Evolutionary conservation across 2,329 filamentous ascomycete species (phyloP), one percentile per base, ranked within the genome.

Genomic region (Diplodia scrobiculata): DNA sequence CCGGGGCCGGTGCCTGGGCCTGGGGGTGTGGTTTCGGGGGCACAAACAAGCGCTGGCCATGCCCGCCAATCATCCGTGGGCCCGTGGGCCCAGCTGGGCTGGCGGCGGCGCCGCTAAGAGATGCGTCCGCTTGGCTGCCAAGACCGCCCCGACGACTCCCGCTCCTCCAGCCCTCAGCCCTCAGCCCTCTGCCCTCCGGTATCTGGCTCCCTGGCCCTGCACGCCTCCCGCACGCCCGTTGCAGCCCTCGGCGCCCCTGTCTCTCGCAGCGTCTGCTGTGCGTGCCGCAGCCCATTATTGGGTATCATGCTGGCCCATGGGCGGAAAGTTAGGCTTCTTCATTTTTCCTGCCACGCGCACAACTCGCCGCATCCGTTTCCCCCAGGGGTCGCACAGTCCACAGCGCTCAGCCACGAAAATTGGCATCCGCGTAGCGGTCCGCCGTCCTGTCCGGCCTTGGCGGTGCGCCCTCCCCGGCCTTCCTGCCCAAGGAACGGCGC

Each of bases 391-490:
- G 60, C 50, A 63, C 60, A 63, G 45, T 64, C 50, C 55, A 25
- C 55, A 36, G 41, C 58, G 19, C 65, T 54, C 65, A 66, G 65
- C 65, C 55, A 66, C 65, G 54, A 25, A 66, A 47, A 48, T 63
- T 66, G 48, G 65, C 65, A 66, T 66, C 54, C 48, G 65, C 55
- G 34, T 19, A 54, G 58, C 65, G 55, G 54, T 66, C 65, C 65
- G 65, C 65, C 51, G 36, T 54, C 65, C 62, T 66, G 48, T 54
- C 65, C 48, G 48, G 64, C 41, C 63, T 65, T 65, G 63, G 63
- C 63, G 11, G 36, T 34, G 48, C 50, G 48, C 51, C 60, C 60
- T 58, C 34, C 34, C 32, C 53, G 36, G 36, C n/a, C 55, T 62
- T 62, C n/a, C 45, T 62, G 58, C 58, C 58, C 58, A 62, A 62